A percentile compares a stretch with the other conserved stretches of the same genome.
Evolutionary conservation across 2,329 filamentous ascomycete genomes (phyloP).

Genomic region (Gaeumannomyces sp.): DNA sequence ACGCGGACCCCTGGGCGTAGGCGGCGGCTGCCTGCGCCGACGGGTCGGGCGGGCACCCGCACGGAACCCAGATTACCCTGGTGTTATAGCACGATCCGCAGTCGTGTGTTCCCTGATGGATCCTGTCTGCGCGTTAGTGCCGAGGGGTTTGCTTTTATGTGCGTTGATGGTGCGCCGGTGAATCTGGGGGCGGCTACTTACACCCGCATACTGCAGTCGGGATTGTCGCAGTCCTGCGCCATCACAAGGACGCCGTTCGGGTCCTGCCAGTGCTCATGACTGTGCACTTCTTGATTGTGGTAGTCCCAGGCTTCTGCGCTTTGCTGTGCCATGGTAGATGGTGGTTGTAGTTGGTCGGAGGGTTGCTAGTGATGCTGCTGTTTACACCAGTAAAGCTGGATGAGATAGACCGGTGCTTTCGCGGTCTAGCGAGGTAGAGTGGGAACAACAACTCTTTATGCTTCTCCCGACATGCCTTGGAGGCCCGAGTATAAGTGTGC

Average conservation of each 20-base stretch:
- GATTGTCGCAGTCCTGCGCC: neutral
- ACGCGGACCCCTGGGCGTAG: neutral
- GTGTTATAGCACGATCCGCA: neutral
- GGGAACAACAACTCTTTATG: too few relatives aligned
- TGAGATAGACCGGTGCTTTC: too few relatives aligned
- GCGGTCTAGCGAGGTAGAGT: too few relatives aligned
- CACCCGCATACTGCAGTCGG: neutral
- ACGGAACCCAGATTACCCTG: neutral
- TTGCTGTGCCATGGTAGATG: neutral
- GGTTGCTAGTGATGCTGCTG: neutral
- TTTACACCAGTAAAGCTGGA: too few relatives aligned
- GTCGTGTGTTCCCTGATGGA: neutral
- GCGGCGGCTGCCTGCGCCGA: too few relatives aligned
- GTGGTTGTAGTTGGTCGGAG: neutral
- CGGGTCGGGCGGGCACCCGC: neutral
- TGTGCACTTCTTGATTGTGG: neutral
- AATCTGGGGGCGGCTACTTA: neutral
- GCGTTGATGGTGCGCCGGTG: too few relatives aligned
- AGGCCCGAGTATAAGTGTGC: neutral
- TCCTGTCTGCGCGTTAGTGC: neutral
- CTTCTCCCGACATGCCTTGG: neutral
- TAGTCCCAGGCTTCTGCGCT: neutral
- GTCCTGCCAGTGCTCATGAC: neutral
- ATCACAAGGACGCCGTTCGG: neutral
- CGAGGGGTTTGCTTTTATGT: too few relatives aligned